Percentiles rank a stretch among this genome's conserved stretches.
Conservation (phyloP, 2,329 filamentous ascomycete species). For the Talaromyces albobiverticillius region DNA sequence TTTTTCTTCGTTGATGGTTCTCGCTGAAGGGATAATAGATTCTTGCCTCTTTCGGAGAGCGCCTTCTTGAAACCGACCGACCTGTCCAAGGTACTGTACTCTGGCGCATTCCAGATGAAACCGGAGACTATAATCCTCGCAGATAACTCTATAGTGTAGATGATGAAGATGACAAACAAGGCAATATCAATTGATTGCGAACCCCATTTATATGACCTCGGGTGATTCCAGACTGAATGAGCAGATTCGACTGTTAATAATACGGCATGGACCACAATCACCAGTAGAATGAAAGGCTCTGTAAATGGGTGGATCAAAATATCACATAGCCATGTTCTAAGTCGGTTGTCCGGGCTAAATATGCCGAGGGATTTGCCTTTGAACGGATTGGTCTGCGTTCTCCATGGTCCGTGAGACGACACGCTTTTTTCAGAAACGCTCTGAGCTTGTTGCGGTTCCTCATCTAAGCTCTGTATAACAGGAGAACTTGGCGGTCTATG, state of each 20-base stretch:
- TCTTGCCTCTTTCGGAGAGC: conserved; percentile 70
- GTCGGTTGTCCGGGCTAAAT: conserved; percentile 72
- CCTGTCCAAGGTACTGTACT: conserved; percentile 88
- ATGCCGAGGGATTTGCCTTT: conserved; percentile 83
- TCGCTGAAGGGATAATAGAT: conserved; percentile 77
- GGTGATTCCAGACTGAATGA: conserved; percentile 63
- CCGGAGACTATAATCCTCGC: conserved; percentile 89
- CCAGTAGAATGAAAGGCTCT: conserved; percentile 78
- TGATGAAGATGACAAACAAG: conserved; percentile 75
- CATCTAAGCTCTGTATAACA: conserved; percentile 44
- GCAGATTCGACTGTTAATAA: conserved; percentile 83
- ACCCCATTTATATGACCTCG: conserved; percentile 64
- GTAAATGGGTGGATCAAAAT: conserved; percentile 80
- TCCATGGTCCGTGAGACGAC: conserved; percentile 41
- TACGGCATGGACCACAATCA: conserved; percentile 85
- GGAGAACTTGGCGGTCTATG: conserved; percentile 52
- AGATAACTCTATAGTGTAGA: conserved; percentile 84
- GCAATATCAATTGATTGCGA: conserved; percentile 67
- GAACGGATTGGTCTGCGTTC: conserved; percentile 66
- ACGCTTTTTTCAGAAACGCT: conserved; percentile 30
- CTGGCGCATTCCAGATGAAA: conserved; percentile 81
- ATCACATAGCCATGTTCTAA: conserved; percentile 75
- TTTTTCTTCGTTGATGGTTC: conserved; percentile 62
- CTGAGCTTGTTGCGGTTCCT: conserved; percentile 38
- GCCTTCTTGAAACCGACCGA: conserved; percentile 71